Evolutionary conservation across 2,329 filamentous ascomycete genomes (phyloP).

Genomic region (Aspergillus terreus): DNA sequence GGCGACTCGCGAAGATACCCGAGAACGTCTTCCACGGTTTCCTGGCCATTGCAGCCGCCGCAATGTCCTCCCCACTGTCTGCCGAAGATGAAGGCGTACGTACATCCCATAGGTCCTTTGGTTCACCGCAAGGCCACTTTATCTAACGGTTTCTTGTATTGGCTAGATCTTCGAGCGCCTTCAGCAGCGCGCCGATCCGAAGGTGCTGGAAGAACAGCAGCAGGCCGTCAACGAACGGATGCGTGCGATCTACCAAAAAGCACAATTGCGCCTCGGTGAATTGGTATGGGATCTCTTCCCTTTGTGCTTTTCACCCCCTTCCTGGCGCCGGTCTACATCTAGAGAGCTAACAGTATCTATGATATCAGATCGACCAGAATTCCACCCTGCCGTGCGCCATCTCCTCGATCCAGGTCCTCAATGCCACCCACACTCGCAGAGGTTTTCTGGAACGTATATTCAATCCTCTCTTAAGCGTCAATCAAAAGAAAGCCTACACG

Average conservation of each 20-base stretch:
- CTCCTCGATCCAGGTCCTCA: conserved; percentile 77
- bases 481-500: conserved; percentile 66
- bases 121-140: neutral
- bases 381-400: conserved; percentile 83
- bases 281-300: conserved; percentile 48
- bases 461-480: conserved; percentile 68
- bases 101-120: neutral
- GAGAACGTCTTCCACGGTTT: conserved; percentile 12
- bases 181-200: conserved; percentile 54
- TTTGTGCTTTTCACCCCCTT: conserved; percentile 1
- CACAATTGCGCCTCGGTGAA: conserved; percentile 61
- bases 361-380: conserved; percentile 68
- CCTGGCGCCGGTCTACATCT: neutral
- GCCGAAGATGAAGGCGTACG: conserved; percentile 42
- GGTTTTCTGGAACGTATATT: conserved; percentile 80
- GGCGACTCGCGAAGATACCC: conserved; percentile 13
- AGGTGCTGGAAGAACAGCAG: conserved; percentile 57
- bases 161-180: conserved; percentile 33
- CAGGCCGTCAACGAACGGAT: conserved; percentile 58
- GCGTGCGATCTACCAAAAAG: conserved; percentile 56
- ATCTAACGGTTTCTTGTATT: conserved; percentile 11
- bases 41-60: conserved; percentile 32
- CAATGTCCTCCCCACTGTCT: conserved; percentile 43
- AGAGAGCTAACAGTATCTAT: conserved; percentile 6
- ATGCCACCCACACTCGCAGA: conserved; percentile 76